Conservation (phyloP, 73 alveolate species). For the Paramecium primaurelia region DNA sequence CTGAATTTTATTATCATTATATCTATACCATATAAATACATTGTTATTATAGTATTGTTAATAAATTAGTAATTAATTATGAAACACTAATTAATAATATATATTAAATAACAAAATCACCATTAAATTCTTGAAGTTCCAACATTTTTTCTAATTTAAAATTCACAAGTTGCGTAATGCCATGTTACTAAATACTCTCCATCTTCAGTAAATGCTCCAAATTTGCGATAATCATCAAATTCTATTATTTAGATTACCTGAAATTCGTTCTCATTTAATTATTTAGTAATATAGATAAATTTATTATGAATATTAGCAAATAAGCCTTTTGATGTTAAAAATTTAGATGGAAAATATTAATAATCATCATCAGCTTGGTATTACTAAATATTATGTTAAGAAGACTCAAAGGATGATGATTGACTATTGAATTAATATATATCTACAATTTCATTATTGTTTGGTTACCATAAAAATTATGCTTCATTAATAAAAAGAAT, state of each 20-base stretch:
- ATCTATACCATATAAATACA: no score
- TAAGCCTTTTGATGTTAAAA: not conserved
- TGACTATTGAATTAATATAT: not conserved
- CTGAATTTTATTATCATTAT: no score
- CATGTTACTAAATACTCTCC: not conserved
- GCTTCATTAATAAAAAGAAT: not conserved
- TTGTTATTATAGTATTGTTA: not conserved
- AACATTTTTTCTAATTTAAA: not conserved
- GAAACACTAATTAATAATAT: no score
- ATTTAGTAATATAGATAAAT: not conserved
- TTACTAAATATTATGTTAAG: not conserved
- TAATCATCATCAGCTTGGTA: not conserved
- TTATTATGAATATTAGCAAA: not conserved
- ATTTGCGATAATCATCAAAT: not conserved
- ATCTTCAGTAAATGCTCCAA: not conserved
- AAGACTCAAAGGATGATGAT: not conserved
- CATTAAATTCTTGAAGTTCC: not conserved
- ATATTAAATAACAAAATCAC: not conserved
- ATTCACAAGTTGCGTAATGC: not conserved
- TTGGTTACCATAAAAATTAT: not conserved
- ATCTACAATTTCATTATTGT: not conserved
- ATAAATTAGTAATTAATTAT: no score
- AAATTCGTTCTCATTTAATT: not conserved
- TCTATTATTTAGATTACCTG: not conserved
- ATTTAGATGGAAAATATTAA: not conserved